Evolutionary conservation across 179 eudicot genomes (phyloP).

Genomic region (Spinacia oleracea): DNA sequence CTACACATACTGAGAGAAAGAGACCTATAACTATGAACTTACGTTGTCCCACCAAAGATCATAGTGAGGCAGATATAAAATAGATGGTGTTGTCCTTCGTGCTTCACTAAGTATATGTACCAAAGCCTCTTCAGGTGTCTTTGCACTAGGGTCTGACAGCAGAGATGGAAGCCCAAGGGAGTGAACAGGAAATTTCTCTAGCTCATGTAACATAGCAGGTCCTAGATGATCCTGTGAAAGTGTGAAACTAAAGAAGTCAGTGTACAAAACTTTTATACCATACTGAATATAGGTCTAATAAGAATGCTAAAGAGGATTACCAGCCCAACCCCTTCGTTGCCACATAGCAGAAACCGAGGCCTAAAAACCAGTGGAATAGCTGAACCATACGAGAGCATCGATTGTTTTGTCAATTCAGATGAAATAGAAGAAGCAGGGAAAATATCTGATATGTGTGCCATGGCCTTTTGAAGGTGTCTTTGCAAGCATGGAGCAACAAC

Average conservation of each 20-base stretch:
- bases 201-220: slow-evolving; percentile 94
- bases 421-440: slow-evolving; percentile 75
- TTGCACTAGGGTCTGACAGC: slow-evolving; percentile 99
- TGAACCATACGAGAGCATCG: slow-evolving; percentile 87
- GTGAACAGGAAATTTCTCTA: slow-evolving; percentile 99
- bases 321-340: slow-evolving; percentile 88
- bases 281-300: not conserved
- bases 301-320: slow-evolving; percentile 43
- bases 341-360: slow-evolving; percentile 83
- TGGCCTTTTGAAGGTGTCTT: slow-evolving; percentile 66
- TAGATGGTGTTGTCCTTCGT: slow-evolving; percentile 93
- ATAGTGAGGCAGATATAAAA: slow-evolving; percentile 85
- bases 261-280: slow-evolving; percentile 31
- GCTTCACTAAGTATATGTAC: slow-evolving; percentile 98
- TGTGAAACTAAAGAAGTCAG: slow-evolving; percentile 55
- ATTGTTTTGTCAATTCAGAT: slow-evolving; percentile 66
- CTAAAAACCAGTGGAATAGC: slow-evolving; percentile 87
- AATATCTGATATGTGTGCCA: slow-evolving; percentile 73
- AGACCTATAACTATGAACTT: slow-evolving; percentile 27
- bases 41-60: slow-evolving; percentile 98
- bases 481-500: slow-evolving; percentile 89
- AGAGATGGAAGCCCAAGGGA: slow-evolving; percentile 96
- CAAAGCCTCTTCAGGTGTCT: slow-evolving; percentile 98
- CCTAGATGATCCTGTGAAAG: slow-evolving; percentile 97
- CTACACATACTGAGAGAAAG: not conserved